Evolutionary conservation across 1,284 basidiomycete genomes (phyloP), one percentile per base, ranked within the genome.

Genomic region (Chalciporus sp.): DNA sequence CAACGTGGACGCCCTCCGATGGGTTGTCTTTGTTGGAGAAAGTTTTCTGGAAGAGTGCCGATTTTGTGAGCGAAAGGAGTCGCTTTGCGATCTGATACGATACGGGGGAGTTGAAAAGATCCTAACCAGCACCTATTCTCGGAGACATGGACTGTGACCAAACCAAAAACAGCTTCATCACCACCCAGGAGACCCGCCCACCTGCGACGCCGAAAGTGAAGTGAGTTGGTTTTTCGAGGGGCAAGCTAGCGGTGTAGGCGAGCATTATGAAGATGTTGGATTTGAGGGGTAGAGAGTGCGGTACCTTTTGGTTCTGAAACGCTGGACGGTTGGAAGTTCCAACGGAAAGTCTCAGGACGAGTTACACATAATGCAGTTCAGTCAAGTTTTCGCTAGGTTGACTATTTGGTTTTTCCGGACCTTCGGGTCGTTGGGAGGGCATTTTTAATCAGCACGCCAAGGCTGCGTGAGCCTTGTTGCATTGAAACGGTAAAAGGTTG

Each of bases 51-150:
- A 55, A 61, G 16, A 63, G 46, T 20, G 47, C 46, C 7, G 59
- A 59, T 27, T 49, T 55, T 4, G 62, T 58, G 8, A 64, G 58
- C 31, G 42, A 42, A 4, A 53, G 56, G 33, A 59, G 65, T n/a
- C 56, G 51, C 48, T 59, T 59, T 20, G 61, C 63, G n/a, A 65
- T 56, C 8, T 41, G 37, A 33, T 63, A 66, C n/a, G 59, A 55
- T n/a, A 63, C 64, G n/a, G 64, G 63, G 7, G 61, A 56, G 40
- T 66, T 66, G 43, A 65, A 66, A 63, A 63, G n/a, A 66, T 20
- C 64, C 64, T 11, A 66, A 20, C 60, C 57, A 66, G 28, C 50
- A 61, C 33, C 58, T 61, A 4, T 56, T 53, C 45, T 54, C 41
- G 40, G 55, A 63, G 17, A 66, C 43, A 29, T 62, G 58, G 3